phyloP scores from a whole-genome alignment of 2,329 filamentous ascomycete genomes.

The Escovopsis sp. region DNA sequence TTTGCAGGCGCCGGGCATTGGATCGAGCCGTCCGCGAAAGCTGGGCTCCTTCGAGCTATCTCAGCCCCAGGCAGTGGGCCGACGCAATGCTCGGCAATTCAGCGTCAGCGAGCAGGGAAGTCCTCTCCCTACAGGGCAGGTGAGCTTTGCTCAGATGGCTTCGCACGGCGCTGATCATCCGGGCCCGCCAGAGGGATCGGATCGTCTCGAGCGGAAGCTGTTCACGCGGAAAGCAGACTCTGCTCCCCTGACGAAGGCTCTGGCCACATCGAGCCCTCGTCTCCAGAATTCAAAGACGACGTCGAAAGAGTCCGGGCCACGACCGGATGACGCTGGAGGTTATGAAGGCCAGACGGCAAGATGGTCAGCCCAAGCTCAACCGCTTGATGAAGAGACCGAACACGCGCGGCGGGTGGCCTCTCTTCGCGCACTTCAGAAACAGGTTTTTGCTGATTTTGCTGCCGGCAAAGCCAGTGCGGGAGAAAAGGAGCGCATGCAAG shows the following conservation, averaged over 20 bases:
- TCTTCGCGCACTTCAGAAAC: not conserved
- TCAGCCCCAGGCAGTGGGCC: not conserved
- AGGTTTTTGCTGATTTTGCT: slow-evolving; percentile 2
- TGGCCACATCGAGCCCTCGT: not conserved
- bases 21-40: too few relatives aligned
- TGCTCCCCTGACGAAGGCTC: not conserved
- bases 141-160: not conserved
- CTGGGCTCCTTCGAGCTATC: not conserved
- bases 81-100: slow-evolving; percentile 4
- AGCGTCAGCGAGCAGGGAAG: slow-evolving; percentile 14
- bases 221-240: not conserved
- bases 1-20: too few relatives aligned
- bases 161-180: not conserved
- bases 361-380: not conserved
- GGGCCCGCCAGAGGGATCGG: not conserved
- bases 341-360: not conserved
- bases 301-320: too few relatives aligned
- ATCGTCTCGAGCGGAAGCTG: not conserved
- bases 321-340: too few relatives aligned
- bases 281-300: too few relatives aligned
- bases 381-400: not conserved
- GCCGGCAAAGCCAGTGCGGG: not conserved
- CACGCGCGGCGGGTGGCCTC: not conserved
- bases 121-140: slow-evolving; percentile 8
- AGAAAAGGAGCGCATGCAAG: not conserved